Conservation (phyloP, 2,329 filamentous ascomycete species). For the Chaetomium globosum region DNA sequence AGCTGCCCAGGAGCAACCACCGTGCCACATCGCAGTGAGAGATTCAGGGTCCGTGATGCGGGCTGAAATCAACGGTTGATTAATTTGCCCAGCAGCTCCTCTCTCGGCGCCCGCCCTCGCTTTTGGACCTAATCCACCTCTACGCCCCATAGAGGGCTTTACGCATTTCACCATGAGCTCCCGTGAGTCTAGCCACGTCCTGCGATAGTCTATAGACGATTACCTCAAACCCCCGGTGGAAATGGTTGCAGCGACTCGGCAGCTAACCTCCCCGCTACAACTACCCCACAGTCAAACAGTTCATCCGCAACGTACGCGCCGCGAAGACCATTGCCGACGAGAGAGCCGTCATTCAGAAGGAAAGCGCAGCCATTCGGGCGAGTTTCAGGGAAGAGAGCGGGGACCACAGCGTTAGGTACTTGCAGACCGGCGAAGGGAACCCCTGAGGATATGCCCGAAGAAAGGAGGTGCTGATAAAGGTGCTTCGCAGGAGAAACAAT, state of each 20-base stretch:
- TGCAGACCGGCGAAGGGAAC: slow-evolving; percentile 29
- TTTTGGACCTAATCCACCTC: slow-evolving; percentile 29
- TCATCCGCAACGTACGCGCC: slow-evolving; percentile 97
- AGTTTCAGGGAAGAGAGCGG: slow-evolving; percentile 97
- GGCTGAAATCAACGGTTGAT: slow-evolving; percentile 24
- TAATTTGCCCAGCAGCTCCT: slow-evolving; percentile 18
- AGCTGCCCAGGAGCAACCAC: slow-evolving; percentile 17
- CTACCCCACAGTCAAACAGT: slow-evolving; percentile 81
- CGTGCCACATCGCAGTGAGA: slow-evolving; percentile 30
- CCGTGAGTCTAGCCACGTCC: slow-evolving; percentile 37
- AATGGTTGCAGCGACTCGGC: background rate
- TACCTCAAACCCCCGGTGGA: background rate
- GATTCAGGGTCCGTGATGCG: slow-evolving; percentile 25
- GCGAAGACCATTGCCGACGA: slow-evolving; percentile 99
- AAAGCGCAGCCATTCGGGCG: slow-evolving; percentile 94
- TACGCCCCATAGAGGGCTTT: slow-evolving; percentile 36
- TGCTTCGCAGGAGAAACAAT: slow-evolving; percentile 79
- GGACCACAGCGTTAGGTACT: slow-evolving; percentile 85
- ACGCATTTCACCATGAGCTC: slow-evolving; percentile 36
- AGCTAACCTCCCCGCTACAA: slow-evolving; percentile 29
- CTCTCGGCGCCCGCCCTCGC: slow-evolving; percentile 14
- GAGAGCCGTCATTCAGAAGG: slow-evolving; percentile 96
- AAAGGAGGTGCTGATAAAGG: slow-evolving; percentile 31
- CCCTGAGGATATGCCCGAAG: slow-evolving; percentile 10
- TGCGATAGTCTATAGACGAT: background rate